These are phyloP conservation scores for Ophiostoma ulmi DNA, from an alignment of 2,329 filamentous ascomycete species.

Conservation along the genomic window DNA sequence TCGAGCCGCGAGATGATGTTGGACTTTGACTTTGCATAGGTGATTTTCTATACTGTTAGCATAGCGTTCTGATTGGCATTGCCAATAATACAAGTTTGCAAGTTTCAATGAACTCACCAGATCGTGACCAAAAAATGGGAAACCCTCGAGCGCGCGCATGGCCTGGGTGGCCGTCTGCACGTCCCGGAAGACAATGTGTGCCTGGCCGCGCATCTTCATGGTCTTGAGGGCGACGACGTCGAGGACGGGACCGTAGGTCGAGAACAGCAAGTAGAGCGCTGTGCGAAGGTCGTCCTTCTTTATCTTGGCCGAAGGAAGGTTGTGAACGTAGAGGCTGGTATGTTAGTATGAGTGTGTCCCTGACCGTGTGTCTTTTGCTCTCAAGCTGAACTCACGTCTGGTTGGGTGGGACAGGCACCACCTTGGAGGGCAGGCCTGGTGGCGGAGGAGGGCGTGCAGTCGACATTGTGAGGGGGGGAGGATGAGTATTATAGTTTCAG, in stretches of 20 bases:
- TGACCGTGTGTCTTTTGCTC: no score
- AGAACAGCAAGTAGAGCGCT: slow-evolving; percentile 87
- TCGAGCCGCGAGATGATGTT: slow-evolving; percentile 86
- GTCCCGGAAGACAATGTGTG: slow-evolving; percentile 86
- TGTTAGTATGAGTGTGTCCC: not conserved
- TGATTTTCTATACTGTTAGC: slow-evolving; percentile 61
- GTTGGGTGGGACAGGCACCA: slow-evolving; percentile 58
- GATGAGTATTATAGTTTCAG: not conserved
- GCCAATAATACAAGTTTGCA: slow-evolving; percentile 61
- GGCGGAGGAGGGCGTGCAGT: slow-evolving; percentile 31
- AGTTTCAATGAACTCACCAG: slow-evolving; percentile 58
- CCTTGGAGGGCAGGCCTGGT: slow-evolving; percentile 37
- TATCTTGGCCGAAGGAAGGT: slow-evolving; percentile 79
- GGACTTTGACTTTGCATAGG: slow-evolving; percentile 86
- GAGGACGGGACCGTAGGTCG: slow-evolving; percentile 85
- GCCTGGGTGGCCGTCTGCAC: slow-evolving; percentile 88
- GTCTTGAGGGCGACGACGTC: slow-evolving; percentile 89
- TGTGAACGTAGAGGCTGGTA: slow-evolving; percentile 78
- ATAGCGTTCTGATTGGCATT: slow-evolving; percentile 52
- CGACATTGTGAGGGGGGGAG: slow-evolving; percentile 33
- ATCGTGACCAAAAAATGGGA: slow-evolving; percentile 76
- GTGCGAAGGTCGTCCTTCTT: slow-evolving; percentile 83
- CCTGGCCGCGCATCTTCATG: slow-evolving; percentile 89
- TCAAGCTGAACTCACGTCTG: slow-evolving; percentile 58
- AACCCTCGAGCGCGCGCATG: slow-evolving; percentile 81